Conservation (phyloP, 345 rosid genomes). For the Lepidium africanum region DNA sequence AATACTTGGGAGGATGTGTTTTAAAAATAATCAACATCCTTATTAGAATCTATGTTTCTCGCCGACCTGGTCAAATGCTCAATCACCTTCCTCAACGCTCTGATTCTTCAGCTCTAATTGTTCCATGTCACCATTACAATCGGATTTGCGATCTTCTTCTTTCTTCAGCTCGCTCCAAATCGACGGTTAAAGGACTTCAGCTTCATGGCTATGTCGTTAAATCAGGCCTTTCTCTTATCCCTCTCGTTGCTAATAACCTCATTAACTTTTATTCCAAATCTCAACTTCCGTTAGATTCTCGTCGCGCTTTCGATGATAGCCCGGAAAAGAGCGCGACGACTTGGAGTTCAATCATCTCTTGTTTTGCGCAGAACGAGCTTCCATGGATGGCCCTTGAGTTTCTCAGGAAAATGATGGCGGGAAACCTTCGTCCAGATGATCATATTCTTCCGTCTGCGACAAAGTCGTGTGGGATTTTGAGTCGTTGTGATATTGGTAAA, state of each 20-base stretch:
- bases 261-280: conserved; percentile 84
- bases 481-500: conserved; percentile 46
- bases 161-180: conserved; percentile 44
- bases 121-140: conserved; percentile 38
- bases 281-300: conserved; percentile 53
- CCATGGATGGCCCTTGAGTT: conserved; percentile 63
- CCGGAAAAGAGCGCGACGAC: conserved; percentile 48
- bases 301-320: conserved; percentile 51
- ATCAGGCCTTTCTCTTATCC: conserved; percentile 53
- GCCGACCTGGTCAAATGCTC: not conserved
- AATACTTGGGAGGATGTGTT: too few relatives aligned
- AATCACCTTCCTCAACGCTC: not conserved
- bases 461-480: conserved; percentile 66
- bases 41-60: not conserved
- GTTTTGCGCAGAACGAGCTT: conserved; percentile 73
- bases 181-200: conserved; percentile 55
- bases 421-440: conserved; percentile 49
- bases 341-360: conserved; percentile 87
- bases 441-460: conserved; percentile 72
- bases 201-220: conserved; percentile 70
- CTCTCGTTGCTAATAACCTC: conserved; percentile 71
- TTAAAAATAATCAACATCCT: too few relatives aligned
- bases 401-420: conserved; percentile 51
- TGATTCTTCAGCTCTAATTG: not conserved
- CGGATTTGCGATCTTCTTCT: conserved; percentile 50